Conservation (phyloP, 345 rosid species). For the Moricandia arvensis region DNA sequence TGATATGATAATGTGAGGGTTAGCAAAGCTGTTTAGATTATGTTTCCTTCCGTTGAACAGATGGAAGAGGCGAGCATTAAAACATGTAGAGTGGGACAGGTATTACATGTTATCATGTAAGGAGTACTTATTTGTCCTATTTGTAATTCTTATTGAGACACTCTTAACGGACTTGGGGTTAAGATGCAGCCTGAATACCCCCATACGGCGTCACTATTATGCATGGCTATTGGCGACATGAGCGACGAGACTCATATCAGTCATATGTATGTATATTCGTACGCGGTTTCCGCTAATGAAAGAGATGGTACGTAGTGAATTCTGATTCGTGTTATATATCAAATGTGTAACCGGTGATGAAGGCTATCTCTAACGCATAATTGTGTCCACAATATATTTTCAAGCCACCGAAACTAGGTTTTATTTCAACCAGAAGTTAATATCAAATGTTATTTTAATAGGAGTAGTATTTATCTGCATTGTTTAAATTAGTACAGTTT, state of each 20-base stretch:
- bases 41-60: constrained; percentile 31
- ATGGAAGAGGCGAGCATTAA: constrained; percentile 28
- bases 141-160: constrained; percentile 12
- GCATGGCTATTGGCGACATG: neutral
- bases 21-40: constrained; percentile 4
- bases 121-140: constrained; percentile 34
- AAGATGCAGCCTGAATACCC: constrained; percentile 5
- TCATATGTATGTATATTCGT: neutral
- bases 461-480: too few species aligned
- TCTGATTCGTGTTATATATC: too few species aligned
- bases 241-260: neutral
- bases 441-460: too few species aligned
- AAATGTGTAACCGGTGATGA: too few species aligned
- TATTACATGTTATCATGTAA: constrained; percentile 16
- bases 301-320: too few species aligned
- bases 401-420: too few species aligned
- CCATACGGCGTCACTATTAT: constrained; percentile 3
- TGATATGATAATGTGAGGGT: constrained; percentile 8
- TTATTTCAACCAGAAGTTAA: too few species aligned
- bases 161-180: constrained; percentile 31
- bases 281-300: neutral
- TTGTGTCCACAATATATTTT: too few species aligned
- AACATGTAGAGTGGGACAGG: constrained; percentile 34
- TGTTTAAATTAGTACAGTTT: too few species aligned
- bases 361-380: too few species aligned